A percentile compares a stretch with the other conserved stretches of the same genome.
phyloP scores from a whole-genome alignment of 1,139 yeast species.

The Debaryomycetaceae sp. region DNA sequence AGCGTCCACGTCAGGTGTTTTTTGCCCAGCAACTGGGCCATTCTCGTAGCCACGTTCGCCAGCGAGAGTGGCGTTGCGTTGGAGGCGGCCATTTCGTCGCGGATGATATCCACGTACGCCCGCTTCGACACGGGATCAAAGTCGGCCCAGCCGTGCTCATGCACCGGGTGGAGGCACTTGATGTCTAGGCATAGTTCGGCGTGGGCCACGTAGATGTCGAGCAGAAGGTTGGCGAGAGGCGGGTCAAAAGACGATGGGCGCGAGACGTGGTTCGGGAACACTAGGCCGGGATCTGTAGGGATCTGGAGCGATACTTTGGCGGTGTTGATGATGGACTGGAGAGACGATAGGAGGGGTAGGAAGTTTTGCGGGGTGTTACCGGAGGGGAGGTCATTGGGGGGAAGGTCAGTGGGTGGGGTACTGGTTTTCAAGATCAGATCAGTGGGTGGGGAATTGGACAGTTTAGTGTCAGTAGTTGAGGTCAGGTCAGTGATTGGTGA shows the following conservation, averaged over 20 bases:
- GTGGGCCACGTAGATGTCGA: conserved; percentile 33
- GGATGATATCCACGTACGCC: conserved; percentile 29
- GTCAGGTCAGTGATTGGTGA: no score
- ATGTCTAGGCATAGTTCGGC: conserved; percentile 36
- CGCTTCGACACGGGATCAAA: conserved; percentile 21
- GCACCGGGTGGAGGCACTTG: conserved; percentile 25
- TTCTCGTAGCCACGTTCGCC: neutral
- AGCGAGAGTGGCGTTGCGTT: neutral
- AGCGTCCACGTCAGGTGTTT: conserved; percentile 8
- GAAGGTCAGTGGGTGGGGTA: no score
- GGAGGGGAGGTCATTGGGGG: conserved; percentile 5
- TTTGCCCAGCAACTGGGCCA: conserved; percentile 1
- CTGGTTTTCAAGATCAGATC: conserved; percentile 1
- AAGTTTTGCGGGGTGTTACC: no score
- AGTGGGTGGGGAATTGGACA: neutral
- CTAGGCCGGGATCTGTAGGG: conserved; percentile 31
- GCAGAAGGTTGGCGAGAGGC: conserved; percentile 19
- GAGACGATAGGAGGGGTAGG: conserved; percentile 4
- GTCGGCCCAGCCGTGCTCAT: conserved; percentile 34
- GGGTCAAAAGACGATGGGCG: conserved; percentile 21
- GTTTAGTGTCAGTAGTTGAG: no score
- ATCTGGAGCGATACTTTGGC: conserved; percentile 30
- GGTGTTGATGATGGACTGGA: conserved; percentile 18
- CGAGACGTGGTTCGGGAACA: conserved; percentile 28
- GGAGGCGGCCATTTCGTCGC: conserved; percentile 24